phyloP scores from a whole-genome alignment of 2,329 filamentous ascomycete species.

The Ophiostoma piceae region DNA sequence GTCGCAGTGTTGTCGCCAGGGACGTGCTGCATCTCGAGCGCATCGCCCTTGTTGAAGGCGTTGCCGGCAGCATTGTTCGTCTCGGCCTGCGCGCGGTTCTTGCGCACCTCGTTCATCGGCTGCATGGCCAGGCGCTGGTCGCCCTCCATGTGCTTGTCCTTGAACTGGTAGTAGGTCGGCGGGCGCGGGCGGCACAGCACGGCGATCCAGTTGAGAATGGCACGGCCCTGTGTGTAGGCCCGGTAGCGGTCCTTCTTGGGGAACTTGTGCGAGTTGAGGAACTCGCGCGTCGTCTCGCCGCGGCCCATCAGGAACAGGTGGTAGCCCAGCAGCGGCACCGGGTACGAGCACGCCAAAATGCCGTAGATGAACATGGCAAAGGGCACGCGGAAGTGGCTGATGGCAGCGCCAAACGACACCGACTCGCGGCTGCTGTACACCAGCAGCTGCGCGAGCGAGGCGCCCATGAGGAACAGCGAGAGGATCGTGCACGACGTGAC shows the following conservation, averaged over 20 bases:
- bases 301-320: slow-evolving; percentile 86
- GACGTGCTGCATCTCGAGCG: slow-evolving; percentile 69
- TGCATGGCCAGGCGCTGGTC: slow-evolving; percentile 71
- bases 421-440: slow-evolving; percentile 60
- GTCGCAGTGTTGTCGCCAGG: background rate
- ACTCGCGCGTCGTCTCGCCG: slow-evolving; percentile 93
- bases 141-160: slow-evolving; percentile 66
- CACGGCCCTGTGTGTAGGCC: slow-evolving; percentile 75
- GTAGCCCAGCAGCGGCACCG: slow-evolving; percentile 76
- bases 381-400: slow-evolving; percentile 67
- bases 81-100: background rate
- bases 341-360: slow-evolving; percentile 69
- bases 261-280: slow-evolving; percentile 94
- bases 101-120: slow-evolving; percentile 36
- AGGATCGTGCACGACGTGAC: slow-evolving; percentile 74
- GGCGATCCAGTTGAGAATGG: slow-evolving; percentile 71
- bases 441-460: slow-evolving; percentile 74
- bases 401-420: slow-evolving; percentile 63
- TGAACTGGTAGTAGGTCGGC: slow-evolving; percentile 86
- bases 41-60: slow-evolving; percentile 39
- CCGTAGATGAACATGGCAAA: slow-evolving; percentile 88
- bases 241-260: slow-evolving; percentile 84
- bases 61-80: slow-evolving; percentile 38
- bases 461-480: slow-evolving; percentile 67
- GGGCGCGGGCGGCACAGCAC: slow-evolving; percentile 79